A percentile compares a stretch with the other conserved stretches of the same genome.
These are phyloP conservation scores for Styphnolobium japonicum DNA, from an alignment of 306 rosid genomes.

Conservation along the genomic window DNA sequence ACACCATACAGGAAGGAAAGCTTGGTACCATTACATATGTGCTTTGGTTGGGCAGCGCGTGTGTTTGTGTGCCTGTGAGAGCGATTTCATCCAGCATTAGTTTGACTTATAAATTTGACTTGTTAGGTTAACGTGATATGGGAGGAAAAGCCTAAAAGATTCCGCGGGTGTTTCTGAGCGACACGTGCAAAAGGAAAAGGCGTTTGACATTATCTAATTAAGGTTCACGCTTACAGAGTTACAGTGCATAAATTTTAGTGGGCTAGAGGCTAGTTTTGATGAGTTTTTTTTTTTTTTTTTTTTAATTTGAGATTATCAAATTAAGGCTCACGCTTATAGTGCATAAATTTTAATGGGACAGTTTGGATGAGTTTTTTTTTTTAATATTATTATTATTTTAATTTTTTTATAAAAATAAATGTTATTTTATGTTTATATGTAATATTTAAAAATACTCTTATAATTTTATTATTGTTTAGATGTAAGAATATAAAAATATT, in stretches of 20 bases:
- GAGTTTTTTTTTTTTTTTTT: too few relatives aligned
- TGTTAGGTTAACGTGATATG: constrained; percentile 4
- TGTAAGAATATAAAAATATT: too few relatives aligned
- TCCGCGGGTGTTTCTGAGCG: not conserved
- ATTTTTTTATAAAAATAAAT: too few relatives aligned
- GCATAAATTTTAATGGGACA: too few relatives aligned
- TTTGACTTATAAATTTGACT: constrained; percentile 1
- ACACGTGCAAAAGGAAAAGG: constrained; percentile 21
- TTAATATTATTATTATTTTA: too few relatives aligned
- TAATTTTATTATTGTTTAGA: too few relatives aligned
- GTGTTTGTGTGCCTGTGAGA: not conserved
- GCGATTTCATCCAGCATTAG: not conserved
- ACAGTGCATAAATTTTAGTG: not conserved
- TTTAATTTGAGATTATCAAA: too few relatives aligned
- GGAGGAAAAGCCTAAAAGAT: constrained; percentile 10
- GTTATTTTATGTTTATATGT: too few relatives aligned
- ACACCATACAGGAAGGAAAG: not conserved
- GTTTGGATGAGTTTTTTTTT: too few relatives aligned
- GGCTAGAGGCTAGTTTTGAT: too few relatives aligned
- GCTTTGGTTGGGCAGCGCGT: not conserved
- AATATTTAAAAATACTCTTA: too few relatives aligned
- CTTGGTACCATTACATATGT: not conserved
- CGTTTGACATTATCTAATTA: constrained; percentile 15
- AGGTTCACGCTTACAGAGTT: not conserved
- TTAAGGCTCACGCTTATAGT: too few relatives aligned